Conservation (phyloP, 2,329 filamentous ascomycete genomes). For the Pseudocercospora macadamiae region DNA sequence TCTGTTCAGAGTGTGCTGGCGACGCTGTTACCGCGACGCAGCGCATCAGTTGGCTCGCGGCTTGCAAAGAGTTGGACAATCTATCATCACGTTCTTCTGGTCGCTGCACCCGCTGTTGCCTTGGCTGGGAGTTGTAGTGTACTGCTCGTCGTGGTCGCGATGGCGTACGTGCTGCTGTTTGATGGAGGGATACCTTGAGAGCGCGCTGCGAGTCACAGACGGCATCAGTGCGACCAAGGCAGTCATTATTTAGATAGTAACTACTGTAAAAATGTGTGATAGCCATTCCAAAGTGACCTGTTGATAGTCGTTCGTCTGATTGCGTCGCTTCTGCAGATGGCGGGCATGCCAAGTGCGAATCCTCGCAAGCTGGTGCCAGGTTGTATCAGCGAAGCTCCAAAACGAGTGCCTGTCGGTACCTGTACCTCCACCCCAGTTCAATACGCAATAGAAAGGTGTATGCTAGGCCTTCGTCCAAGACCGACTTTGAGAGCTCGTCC, state of each 20-base stretch:
- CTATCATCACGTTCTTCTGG: background rate
- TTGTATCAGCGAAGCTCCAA: constrained; percentile 7
- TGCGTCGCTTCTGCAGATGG: background rate
- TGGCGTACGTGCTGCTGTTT: background rate
- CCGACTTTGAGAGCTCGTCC: constrained; percentile 62
- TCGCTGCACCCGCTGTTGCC: background rate
- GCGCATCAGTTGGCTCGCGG: too few relatives aligned
- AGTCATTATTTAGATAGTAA: background rate
- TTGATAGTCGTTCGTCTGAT: background rate
- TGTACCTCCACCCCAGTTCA: constrained; percentile 8
- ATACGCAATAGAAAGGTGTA: constrained; percentile 25
- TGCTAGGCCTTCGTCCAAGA: constrained; percentile 60
- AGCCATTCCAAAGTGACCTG: background rate
- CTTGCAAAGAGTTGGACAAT: background rate
- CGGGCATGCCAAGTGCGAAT: background rate
- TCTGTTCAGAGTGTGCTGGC: too few relatives aligned
- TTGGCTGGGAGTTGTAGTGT: too few relatives aligned
- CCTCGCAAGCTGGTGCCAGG: constrained; percentile 4
- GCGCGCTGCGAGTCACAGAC: too few relatives aligned
- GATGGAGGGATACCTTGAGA: too few relatives aligned
- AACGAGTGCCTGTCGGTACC: background rate
- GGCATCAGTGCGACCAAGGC: too few relatives aligned
- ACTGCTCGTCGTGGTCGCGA: background rate
- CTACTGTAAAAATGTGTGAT: background rate
- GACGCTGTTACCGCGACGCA: too few relatives aligned